Percentiles rank a stretch among this genome's conserved stretches.
Conservation (phyloP, 2,329 filamentous ascomycete genomes). For the Fusarium pininemorale region DNA sequence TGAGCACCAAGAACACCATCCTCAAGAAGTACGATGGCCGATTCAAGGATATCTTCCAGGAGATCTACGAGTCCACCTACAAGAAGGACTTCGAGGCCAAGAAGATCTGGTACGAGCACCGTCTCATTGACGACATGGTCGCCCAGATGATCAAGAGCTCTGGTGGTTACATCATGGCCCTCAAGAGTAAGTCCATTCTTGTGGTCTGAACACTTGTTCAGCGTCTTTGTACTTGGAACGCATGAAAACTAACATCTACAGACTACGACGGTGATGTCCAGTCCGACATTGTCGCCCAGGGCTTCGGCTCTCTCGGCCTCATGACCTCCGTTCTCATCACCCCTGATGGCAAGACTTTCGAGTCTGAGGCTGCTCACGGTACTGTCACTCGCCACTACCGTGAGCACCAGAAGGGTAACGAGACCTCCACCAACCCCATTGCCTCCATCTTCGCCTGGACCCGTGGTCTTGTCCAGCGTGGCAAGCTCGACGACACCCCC, state of each 20-base stretch:
- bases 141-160: slow-evolving; percentile 99
- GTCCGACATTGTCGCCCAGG: slow-evolving; percentile 97
- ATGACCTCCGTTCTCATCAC: slow-evolving; percentile 99
- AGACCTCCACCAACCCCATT: slow-evolving; percentile 98
- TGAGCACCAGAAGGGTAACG: slow-evolving; percentile 96
- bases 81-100: slow-evolving; percentile 88
- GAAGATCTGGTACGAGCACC: slow-evolving; percentile 99
- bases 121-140: slow-evolving; percentile 99
- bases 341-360: slow-evolving; percentile 95
- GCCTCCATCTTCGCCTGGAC: slow-evolving; percentile 99
- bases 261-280: slow-evolving; percentile 99
- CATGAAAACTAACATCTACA: slow-evolving; percentile 49
- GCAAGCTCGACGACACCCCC: slow-evolving; percentile 90
- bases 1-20: slow-evolving; percentile 99
- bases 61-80: slow-evolving; percentile 90
- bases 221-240: neutral
- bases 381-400: slow-evolving; percentile 98
- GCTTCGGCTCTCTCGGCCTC: slow-evolving; percentile 95
- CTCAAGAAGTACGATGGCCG: slow-evolving; percentile 98
- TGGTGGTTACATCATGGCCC: slow-evolving; percentile 95
- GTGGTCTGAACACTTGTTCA: slow-evolving; percentile 14
- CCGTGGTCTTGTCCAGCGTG: slow-evolving; percentile 90
- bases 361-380: slow-evolving; percentile 97
- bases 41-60: slow-evolving; percentile 99
- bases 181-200: slow-evolving; percentile 80